Base-by-base conservation (phyloP, 352 stramenopile species). In the Pythium periplocum region DNA sequence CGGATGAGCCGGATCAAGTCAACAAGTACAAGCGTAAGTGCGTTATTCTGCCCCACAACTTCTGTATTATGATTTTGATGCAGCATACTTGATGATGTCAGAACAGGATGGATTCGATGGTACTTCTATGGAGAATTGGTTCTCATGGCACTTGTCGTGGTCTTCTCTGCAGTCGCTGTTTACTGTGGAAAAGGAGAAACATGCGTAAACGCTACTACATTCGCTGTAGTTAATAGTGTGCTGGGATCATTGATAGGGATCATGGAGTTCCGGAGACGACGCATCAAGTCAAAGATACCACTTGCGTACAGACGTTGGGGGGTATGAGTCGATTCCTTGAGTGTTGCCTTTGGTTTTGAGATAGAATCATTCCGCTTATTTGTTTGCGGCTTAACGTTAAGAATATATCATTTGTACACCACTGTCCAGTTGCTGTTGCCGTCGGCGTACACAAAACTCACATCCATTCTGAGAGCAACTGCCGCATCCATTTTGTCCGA, bases 281-380 rank as follows among this genome's bases (percentile, higher is more conserved):
- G 33, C 48, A 51, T 53, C 41, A 58, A 61, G 48, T 59, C 59
- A 51, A 66, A 57, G 53, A 66, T 61, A 66, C 48, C 52, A 61
- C 31, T 55, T 61, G 59, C 48, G 49, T 63, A 63, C 55, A 61
- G 55, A 58, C 50, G 50, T 58, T 58, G 52, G 48, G 48, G 48
- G 48, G n/a, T 66, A 61, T 61, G 59, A 66, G 53, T 60, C 53
- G 1, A 66, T 66, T 11, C 48, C 48, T 59, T 62, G 53, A 66
- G 49, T 63, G 50, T 55, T 58, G 49, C 50, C 43, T 53, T 63
- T 51, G 50, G 49, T 53, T 56, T n/a, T 61, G 53, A 55, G 42
- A n/a, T n/a, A n/a, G n/a, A n/a, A n/a, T n/a, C n/a, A n/a, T n/a
- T n/a, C n/a, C n/a, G n/a, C n/a, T n/a, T n/a, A n/a, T n/a, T n/a